Base-by-base conservation (phyloP, 148 eudicot genomes). In the Fagopyrum homotropicum region DNA sequence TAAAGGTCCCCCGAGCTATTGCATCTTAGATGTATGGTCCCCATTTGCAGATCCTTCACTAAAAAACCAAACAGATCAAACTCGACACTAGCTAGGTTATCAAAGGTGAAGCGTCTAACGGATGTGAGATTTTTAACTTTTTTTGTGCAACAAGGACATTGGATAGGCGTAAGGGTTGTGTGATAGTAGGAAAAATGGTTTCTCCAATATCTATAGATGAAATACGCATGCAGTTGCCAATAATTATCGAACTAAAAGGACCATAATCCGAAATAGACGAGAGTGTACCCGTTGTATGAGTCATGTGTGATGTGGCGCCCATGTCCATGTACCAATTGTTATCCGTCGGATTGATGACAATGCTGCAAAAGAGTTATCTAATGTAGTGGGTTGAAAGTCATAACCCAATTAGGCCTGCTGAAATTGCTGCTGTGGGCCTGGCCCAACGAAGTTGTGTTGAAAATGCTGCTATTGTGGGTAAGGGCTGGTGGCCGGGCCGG, bases 11-110 rank as follows among this genome's bases (percentile, higher is more conserved):
- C 50, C 4, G 50, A 48, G 9, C 50, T 48, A 6, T 48, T 48
- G 8, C 50, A 48, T 48, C 50, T 48, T 6, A 48, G 6, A 48
- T 0, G 50, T 1, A 10, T 2, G 1, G 6, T 48, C 7, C 50
- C 50, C 50, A 6, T 48, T 48, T 2, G 50, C 7, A 0, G 9
- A 6, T 48, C 50, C 50, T 48, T 48, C 6, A 48, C 50, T 3
- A 9, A 0, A 26, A 3, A 19, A 73, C 77, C 64, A 68, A 55
- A 77, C 63, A 75, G 79, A 81, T 48, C 4, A 48, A 48, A 48
- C 9, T 48, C 50, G 9, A 48, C 50, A 10, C 26, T 1, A 48
- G 9, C 50, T 6, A 1, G 1, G 9, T 48, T 48, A 48, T 48
- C 50, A 6, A 6, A 6, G 8, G 50, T 48, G 9, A 48, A 6